Evolutionary conservation across 2,329 filamentous ascomycete genomes (phyloP).

Genomic region (Microascus cirrosus): DNA sequence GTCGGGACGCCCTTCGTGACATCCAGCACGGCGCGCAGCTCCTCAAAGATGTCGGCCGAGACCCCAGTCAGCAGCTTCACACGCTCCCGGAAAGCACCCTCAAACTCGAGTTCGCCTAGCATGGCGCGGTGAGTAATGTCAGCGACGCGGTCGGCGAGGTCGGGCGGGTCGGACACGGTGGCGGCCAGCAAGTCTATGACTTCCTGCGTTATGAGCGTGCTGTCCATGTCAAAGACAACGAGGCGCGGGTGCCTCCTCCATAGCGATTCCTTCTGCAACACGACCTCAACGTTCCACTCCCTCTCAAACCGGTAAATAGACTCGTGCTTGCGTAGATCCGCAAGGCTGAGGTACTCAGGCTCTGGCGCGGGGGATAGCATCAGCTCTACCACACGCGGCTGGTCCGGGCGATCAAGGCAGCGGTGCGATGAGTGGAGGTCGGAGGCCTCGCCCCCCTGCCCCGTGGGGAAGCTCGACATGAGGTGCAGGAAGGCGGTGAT

Average conservation of each 20-base stretch:
- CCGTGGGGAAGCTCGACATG: slow-evolving; percentile 50
- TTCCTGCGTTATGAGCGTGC: slow-evolving; percentile 92
- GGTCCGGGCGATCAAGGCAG: slow-evolving; percentile 48
- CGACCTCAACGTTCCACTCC: slow-evolving; percentile 81
- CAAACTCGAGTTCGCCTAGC: slow-evolving; percentile 91
- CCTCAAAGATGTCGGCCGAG: slow-evolving; percentile 65
- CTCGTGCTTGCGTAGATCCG: slow-evolving; percentile 68
- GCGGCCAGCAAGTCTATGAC: slow-evolving; percentile 92
- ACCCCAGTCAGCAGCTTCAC: slow-evolving; percentile 75
- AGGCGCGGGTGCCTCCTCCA: slow-evolving; percentile 73
- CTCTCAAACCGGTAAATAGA: slow-evolving; percentile 74
- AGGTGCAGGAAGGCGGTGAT: slow-evolving; percentile 56
- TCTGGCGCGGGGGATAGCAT: slow-evolving; percentile 50
- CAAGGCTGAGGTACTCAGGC: slow-evolving; percentile 51
- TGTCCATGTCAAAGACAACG: slow-evolving; percentile 98
- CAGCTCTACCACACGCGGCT: slow-evolving; percentile 56
- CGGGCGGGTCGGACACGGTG: slow-evolving; percentile 55
- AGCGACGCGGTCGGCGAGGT: slow-evolving; percentile 71
- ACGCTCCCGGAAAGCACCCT: slow-evolving; percentile 68
- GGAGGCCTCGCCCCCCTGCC: slow-evolving; percentile 26
- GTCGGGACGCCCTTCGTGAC: slow-evolving; percentile 73
- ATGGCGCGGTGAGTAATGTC: slow-evolving; percentile 89
- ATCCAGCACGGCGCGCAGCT: slow-evolving; percentile 62
- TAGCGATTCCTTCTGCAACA: slow-evolving; percentile 61
- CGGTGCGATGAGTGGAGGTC: slow-evolving; percentile 51